Evolutionary conservation across 768 basidiomycete species (phyloP), one percentile per base, ranked within the genome.

Genomic region (Macrocybe gigantea): DNA sequence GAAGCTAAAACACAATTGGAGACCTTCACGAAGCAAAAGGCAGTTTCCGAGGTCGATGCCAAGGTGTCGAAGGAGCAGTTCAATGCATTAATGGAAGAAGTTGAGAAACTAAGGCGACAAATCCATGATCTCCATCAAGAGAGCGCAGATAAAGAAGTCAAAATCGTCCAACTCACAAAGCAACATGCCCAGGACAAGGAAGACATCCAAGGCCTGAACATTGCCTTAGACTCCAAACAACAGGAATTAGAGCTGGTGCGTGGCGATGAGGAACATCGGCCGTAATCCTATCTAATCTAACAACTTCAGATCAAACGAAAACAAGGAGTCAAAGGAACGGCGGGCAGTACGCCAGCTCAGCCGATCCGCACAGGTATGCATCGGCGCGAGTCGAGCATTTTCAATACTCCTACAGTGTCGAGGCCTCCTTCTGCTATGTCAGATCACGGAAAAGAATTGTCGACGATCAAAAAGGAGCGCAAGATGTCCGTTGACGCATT

Each of bases 151-250:
- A 87, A 85, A 67, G 93, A 94, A 53, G 75, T 94, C 34, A 85
- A 83, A 60, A 75, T 93, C 37, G 69, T 81, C 10, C 84, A 88
- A 56, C 64, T 90, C 44, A 75, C 73, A 51, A 89, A 88, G 66
- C 74, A 84, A 56, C 71, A 78, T 35, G 69, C 70, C 0, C 72
- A 82, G 58, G 77, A 85, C 52, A 83, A 85, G 63, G 85, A 93
- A 38, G 93, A 95, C 63, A 62, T 87, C 14, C 65, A 77, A 41
- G 86, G 88, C n/a, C 66, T 95, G 56, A 93, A 95, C 57, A 92
- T 94, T 33, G 93, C 93, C 0, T 66, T 96, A 46, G 91, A 94
- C 64, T 84, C 91, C 22, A 96, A 96, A 66, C 93, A 96, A 58
- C 92, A 94, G 63, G 93, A 95, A 63, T 69, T 96, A 35, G 92